Percentiles rank a stretch among this genome's conserved stretches.
phyloP scores from a whole-genome alignment of 2,329 filamentous ascomycete genomes.

The Alternaria atra region DNA sequence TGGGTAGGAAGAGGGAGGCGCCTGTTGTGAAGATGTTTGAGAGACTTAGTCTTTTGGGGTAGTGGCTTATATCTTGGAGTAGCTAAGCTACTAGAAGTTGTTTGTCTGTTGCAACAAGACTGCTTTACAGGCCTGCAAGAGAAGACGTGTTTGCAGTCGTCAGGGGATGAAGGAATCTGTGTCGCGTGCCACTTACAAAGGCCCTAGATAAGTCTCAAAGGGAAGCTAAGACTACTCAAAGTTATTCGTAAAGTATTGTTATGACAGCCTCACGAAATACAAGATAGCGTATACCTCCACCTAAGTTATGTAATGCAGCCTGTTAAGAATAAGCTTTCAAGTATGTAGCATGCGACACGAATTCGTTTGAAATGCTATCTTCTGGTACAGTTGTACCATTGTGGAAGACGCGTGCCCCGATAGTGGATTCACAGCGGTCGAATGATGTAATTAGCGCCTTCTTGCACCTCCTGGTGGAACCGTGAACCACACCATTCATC shows the following conservation, averaged over 20 bases:
- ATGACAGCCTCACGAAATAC: neutral
- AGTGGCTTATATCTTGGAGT: neutral
- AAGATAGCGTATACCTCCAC: too few relatives aligned
- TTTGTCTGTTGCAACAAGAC: too few relatives aligned
- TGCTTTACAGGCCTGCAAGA: too few relatives aligned
- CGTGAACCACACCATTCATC: neutral
- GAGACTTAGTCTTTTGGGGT: slow-evolving; percentile 50
- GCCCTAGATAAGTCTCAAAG: neutral
- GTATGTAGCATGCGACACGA: neutral
- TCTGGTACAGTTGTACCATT: neutral
- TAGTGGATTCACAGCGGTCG: neutral
- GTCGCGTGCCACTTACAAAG: neutral
- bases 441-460: neutral
- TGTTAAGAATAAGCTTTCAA: too few relatives aligned
- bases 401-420: neutral
- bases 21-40: slow-evolving; percentile 64
- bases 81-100: neutral
- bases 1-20: slow-evolving; percentile 53
- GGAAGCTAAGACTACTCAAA: too few relatives aligned
- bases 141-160: too few relatives aligned
- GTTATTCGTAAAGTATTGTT: neutral
- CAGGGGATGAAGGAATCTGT: neutral
- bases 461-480: neutral
- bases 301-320: neutral
- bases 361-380: neutral